Conservation (phyloP, 495 filamentous ascomycete genomes). For the Daldinia caldariorum region DNA sequence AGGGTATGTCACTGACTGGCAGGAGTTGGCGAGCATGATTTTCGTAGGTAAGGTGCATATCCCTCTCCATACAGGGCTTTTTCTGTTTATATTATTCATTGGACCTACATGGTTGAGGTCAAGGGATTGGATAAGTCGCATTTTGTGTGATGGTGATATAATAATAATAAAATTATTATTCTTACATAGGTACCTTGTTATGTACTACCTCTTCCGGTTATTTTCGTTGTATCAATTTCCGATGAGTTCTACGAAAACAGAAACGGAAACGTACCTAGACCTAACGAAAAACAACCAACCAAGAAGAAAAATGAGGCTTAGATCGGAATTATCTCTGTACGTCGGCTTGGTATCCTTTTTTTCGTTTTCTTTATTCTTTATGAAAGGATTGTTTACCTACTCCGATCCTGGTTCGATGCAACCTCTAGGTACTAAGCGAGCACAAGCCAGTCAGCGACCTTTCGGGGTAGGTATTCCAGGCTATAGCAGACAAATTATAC, state of each 20-base stretch:
- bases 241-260: background rate
- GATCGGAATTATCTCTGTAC: background rate
- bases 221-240: background rate
- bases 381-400: background rate
- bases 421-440: background rate
- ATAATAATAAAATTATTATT: background rate
- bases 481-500: conserved; percentile 10
- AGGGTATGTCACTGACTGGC: background rate
- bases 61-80: conserved; percentile 2
- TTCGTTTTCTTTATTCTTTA: background rate
- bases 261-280: background rate
- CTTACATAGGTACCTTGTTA: background rate
- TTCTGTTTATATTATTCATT: background rate
- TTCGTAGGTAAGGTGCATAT: conserved; percentile 17
- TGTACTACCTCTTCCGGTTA: background rate
- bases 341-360: background rate
- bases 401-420: conserved; percentile 2
- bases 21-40: conserved; percentile 12
- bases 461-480: background rate
- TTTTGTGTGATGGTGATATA: background rate
- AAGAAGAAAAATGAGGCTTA: background rate
- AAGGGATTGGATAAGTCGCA: background rate
- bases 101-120: background rate
- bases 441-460: background rate
- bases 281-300: background rate